Conservation (phyloP, 495 filamentous ascomycete species). For the Penicillium turbatum region DNA sequence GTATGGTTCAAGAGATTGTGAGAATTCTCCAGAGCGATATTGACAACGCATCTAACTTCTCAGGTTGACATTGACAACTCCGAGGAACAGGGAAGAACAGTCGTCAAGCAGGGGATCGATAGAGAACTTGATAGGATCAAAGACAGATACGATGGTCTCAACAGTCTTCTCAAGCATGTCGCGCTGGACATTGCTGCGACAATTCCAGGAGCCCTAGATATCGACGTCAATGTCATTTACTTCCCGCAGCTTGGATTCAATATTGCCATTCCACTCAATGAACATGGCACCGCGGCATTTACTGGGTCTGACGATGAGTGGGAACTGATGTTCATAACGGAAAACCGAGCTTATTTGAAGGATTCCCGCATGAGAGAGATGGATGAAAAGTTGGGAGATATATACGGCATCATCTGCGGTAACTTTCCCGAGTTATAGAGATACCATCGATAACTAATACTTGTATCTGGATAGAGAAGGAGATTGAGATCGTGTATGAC, state of each 20-base stretch:
- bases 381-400: conserved; percentile 78
- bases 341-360: conserved; percentile 78
- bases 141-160: conserved; percentile 70
- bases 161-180: conserved; percentile 63
- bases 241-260: conserved; percentile 92
- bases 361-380: conserved; percentile 78
- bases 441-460: not conserved
- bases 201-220: conserved; percentile 57
- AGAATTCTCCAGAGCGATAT: not conserved
- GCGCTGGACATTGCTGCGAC: conserved; percentile 56
- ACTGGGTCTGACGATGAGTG: conserved; percentile 61
- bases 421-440: conserved; percentile 20
- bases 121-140: conserved; percentile 74
- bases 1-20: conserved; percentile 64
- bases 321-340: conserved; percentile 74
- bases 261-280: conserved; percentile 65
- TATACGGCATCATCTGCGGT: conserved; percentile 80
- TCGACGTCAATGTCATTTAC: conserved; percentile 74
- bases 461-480: conserved; percentile 56
- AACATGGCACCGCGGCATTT: conserved; percentile 58
- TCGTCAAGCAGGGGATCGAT: conserved; percentile 70
- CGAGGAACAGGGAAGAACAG: conserved; percentile 65
- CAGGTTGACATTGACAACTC: conserved; percentile 81
- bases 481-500: conserved; percentile 84
- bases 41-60: conserved; percentile 4